Base-by-base conservation (phyloP, 345 rosid species). In the Kandelia obovata region DNA sequence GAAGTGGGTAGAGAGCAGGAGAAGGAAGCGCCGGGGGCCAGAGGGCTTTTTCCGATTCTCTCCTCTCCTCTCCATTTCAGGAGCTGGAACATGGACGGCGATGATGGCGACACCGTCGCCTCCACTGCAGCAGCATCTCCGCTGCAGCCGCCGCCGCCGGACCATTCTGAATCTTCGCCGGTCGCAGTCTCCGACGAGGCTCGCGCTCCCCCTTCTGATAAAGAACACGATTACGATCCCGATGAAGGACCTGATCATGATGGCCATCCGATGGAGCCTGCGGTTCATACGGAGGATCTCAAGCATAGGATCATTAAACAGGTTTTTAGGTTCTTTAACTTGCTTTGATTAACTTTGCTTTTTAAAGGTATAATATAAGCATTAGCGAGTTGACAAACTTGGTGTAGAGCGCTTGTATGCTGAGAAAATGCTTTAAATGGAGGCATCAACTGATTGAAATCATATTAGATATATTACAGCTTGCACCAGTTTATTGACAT, bases 251-350 rank as follows among this genome's bases (percentile, higher is more conserved):
- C 49, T 17, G 78, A 35, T 31, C 71, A 65, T 21, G 49, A 13
- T 15, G 75, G 61, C 47, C 71, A 52, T 25, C 49, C 31, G 46
- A 1, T 62, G 25, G 70, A 25, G 39, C 47, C 68, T 26, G 34
- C 37, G 2, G 65, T 65, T 69, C 70, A 46, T 53, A 47, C 67
- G 17, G 75, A 61, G 59, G 68, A 61, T 58, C 75, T 76, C 25
- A 66, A 66, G 72, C 68, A 13, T 5, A 76, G 56, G 34, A 76
- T 76, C 37, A 71, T 71, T 56, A 76, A 71, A 61, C 79, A 76
- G 75, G 79, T 56, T 43, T 43, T 43, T 11, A 3, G 59, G 5
- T 2, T 23, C 23, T 56, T 55, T 5, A 55, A 23, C 15, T 21
- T 55, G 5, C 16, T 55, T 23, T 56, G 26, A 0, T 56, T 25